These are phyloP conservation scores for Drechslerella stenobrocha DNA, from an alignment of 2,329 filamentous ascomycete genomes.

Conservation along the genomic window DNA sequence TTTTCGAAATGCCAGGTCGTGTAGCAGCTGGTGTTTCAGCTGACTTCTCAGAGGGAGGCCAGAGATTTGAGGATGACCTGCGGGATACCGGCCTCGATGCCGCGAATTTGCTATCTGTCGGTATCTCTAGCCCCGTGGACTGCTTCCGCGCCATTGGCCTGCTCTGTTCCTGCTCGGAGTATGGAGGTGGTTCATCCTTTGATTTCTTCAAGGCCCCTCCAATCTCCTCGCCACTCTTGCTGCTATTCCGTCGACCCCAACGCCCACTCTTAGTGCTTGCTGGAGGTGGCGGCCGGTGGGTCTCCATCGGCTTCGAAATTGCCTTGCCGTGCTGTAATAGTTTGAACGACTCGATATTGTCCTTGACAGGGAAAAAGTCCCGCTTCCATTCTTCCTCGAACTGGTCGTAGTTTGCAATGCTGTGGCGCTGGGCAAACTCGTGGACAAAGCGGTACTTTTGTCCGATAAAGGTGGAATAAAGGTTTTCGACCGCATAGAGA, in stretches of 20 bases:
- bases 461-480: conserved; percentile 24
- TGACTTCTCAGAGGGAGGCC: conserved; percentile 12
- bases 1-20: conserved; percentile 17
- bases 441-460: conserved; percentile 33
- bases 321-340: conserved; percentile 34
- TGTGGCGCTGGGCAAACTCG: conserved; percentile 37
- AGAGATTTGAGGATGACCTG: conserved; percentile 22
- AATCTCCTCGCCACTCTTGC: conserved; percentile 6
- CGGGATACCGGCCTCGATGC: conserved; percentile 17
- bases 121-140: conserved; percentile 1
- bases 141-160: conserved; percentile 4
- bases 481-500: conserved; percentile 66
- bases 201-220: not conserved
- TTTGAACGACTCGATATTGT: conserved; percentile 31
- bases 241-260: conserved; percentile 13
- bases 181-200: conserved; percentile 18
- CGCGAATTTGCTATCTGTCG: conserved; percentile 24
- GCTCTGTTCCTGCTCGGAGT: not conserved
- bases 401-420: conserved; percentile 15
- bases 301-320: conserved; percentile 38
- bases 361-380: conserved; percentile 39
- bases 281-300: not conserved
- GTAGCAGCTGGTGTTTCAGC: conserved; percentile 18
- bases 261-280: not conserved
- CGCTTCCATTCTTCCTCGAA: conserved; percentile 35